phyloP scores from a whole-genome alignment of 305 asterid genomes.

The Andrographis paniculata region DNA sequence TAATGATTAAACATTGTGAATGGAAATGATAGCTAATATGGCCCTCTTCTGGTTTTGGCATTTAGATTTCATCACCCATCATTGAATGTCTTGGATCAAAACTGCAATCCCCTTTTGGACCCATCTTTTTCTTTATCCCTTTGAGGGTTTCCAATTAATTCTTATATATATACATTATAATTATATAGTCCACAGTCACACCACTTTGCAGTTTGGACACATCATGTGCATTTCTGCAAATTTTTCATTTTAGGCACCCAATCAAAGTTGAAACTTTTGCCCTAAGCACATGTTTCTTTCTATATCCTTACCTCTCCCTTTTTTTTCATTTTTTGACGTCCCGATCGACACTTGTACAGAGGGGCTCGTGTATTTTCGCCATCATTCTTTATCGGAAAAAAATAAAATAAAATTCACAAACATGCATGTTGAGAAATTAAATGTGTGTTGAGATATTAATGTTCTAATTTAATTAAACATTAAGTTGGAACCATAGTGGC shows the following conservation, averaged over 20 bases:
- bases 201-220: constrained; percentile 20
- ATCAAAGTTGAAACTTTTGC: constrained; percentile 7
- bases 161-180: too few species aligned
- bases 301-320: neutral
- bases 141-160: neutral
- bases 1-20: neutral
- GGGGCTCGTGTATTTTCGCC: too few species aligned
- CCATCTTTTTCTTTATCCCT: neutral
- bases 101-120: constrained; percentile 17
- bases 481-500: too few species aligned
- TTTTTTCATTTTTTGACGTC: neutral
- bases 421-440: too few species aligned
- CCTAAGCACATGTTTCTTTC: constrained; percentile 11
- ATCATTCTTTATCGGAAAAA: too few species aligned
- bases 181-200: too few species aligned
- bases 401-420: too few species aligned
- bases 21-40: constrained; percentile 19
- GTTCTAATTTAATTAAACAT: too few species aligned
- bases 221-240: constrained; percentile 35
- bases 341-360: neutral
- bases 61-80: constrained; percentile 31
- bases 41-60: constrained; percentile 25
- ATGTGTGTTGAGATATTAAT: too few species aligned
- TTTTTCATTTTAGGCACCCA: constrained; percentile 16
- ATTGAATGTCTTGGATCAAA: constrained; percentile 22